Base-by-base conservation (phyloP, 2,329 filamentous ascomycete genomes). In the Aspergillus intermedius region DNA sequence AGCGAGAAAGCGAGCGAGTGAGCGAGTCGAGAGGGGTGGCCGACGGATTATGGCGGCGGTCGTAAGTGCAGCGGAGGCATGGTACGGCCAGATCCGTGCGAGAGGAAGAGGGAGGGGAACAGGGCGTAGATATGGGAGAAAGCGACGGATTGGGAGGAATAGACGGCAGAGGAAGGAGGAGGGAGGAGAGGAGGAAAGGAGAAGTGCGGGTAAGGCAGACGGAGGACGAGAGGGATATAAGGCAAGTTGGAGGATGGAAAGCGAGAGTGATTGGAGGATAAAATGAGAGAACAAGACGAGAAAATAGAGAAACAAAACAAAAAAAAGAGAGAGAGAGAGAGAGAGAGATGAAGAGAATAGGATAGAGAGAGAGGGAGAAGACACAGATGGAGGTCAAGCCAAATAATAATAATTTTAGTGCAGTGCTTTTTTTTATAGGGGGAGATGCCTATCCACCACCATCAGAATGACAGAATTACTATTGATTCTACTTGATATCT, bases 31-130 rank as follows among this genome's bases (percentile, higher is more conserved):
- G 46, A 52, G 50, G 49, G 49, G 44, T 44, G 45, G 55, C 56
- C 59, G 55, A 61, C 54, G 49, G 56, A 65, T 55, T 64, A 65
- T 58, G 63, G 62, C 58, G 59, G 60, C 56, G 60, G 58, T 60
- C 50, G 61, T 55, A 56, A 60, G 52, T 49, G 54, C 57, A 52
- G 57, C 54, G 59, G 55, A 61, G 60, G 56, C 62, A 66, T 66
- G 60, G 49, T 63, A 61, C 49, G 55, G 49, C 44, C 44, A 47
- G 44, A 44, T 35, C 37, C 37, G 37, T 40, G 37, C 15, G 17
- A 47, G 42, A 47, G 42, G 46, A 45, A 46, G 49, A 44, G 39
- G 21, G 37, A 41, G 21, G 23, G 42, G 15, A n/a, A 34, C n/a
- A 35, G 30, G 32, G 37, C 22, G 46, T 17, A 34, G 8, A 28